phyloP scores from a whole-genome alignment of 179 eudicot genomes.

The Beta corolliflora region DNA sequence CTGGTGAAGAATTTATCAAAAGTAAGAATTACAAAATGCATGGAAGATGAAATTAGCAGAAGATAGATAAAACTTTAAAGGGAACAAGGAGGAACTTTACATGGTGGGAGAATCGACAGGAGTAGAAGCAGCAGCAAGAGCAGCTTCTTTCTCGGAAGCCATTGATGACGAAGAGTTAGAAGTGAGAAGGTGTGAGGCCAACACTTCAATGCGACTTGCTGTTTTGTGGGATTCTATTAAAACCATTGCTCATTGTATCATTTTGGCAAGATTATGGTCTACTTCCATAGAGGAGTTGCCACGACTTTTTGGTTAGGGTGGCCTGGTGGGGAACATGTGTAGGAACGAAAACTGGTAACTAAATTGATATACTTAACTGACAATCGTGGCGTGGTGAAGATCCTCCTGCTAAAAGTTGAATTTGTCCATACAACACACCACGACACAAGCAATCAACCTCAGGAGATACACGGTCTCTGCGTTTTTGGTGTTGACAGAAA shows the following conservation, averaged over 20 bases:
- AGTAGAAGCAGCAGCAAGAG: conserved; percentile 62
- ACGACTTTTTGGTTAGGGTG: not conserved
- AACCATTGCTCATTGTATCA: not conserved
- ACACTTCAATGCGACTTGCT: conserved; percentile 22
- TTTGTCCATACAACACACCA: too few relatives aligned
- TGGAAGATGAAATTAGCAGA: too few relatives aligned
- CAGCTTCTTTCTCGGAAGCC: conserved; percentile 77
- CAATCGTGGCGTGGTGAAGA: too few relatives aligned
- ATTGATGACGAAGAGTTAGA: conserved; percentile 34
- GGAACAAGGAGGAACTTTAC: conserved; percentile 29
- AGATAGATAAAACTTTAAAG: not conserved
- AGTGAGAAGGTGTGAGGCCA: conserved; percentile 29
- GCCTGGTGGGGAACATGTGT: too few relatives aligned
- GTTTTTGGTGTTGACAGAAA: too few relatives aligned
- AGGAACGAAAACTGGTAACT: too few relatives aligned
- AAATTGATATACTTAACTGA: too few relatives aligned
- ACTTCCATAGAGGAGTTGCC: not conserved
- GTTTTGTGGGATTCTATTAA: conserved; percentile 9
- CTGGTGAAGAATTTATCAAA: too few relatives aligned
- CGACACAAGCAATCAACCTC: too few relatives aligned
- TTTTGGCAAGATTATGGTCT: not conserved
- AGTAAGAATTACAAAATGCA: not conserved
- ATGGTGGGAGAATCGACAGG: conserved; percentile 77
- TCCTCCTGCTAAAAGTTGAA: too few relatives aligned
- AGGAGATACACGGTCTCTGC: too few relatives aligned